Conservation (phyloP, 2,329 filamentous ascomycete species). For the Chrysoporthe puriensis region DNA sequence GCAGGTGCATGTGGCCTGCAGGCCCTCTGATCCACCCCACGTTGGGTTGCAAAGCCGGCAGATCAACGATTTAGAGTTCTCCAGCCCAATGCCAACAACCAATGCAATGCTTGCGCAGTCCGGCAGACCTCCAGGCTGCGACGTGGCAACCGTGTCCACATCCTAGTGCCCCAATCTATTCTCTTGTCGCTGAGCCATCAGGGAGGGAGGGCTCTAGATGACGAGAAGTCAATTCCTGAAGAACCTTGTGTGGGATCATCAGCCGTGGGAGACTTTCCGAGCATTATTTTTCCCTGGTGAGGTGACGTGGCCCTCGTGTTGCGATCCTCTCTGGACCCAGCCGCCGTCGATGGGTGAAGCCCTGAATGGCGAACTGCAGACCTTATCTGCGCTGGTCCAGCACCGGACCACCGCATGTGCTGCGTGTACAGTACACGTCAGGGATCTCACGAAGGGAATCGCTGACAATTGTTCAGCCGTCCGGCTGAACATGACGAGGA, state of each 20-base stretch:
- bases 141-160: constrained; percentile 11
- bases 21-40: constrained; percentile 13
- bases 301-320: constrained; percentile 5
- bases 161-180: background rate
- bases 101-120: constrained; percentile 6
- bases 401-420: no score
- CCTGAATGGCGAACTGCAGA: background rate
- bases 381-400: background rate
- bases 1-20: constrained; percentile 15
- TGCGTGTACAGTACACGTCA: constrained; percentile 4
- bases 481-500: background rate
- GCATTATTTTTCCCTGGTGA: background rate
- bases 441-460: background rate
- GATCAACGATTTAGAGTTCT: constrained; percentile 12
- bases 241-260: background rate
- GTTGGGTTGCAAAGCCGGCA: constrained; percentile 20
- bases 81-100: constrained; percentile 2
- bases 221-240: no score
- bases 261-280: background rate
- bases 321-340: background rate
- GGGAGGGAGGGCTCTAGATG: no score
- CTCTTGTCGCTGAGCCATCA: background rate
- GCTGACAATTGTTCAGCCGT: background rate
- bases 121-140: constrained; percentile 5
- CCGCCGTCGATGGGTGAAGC: background rate